Evolutionary conservation across 768 basidiomycete genomes (phyloP), one percentile per base, ranked within the genome.

Genomic region (Dentipellis sp.): DNA sequence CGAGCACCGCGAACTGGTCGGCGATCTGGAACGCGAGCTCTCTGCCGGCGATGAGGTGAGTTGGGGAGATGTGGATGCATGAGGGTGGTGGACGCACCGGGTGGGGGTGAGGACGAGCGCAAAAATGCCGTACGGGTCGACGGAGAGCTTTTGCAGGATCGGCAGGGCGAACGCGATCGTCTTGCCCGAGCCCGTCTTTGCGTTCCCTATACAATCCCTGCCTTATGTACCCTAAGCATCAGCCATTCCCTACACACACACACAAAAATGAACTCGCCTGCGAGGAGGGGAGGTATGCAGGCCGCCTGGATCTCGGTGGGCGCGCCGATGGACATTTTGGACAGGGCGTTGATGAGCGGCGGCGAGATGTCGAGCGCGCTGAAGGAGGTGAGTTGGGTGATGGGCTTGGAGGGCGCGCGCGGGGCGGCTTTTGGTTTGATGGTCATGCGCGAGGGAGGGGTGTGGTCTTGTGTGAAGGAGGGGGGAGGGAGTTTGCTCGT

Each of bases 181-280:
- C 73, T 99, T 99, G 64, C 95, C 95, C 1, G 91, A 94, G 53
- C 97, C 97, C 0, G 97, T 99, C 72, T 97, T 94, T 1, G 97
- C 94, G 60, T 95, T 94, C 10, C 97, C 97, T 57, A 99, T 91
- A 68, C 94, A 97, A 69, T 99, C 95, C 66, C 86, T 81, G 39
- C 95, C 95, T 92, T 70, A 35, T 59, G 53, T 51, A 35, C 46
- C 21, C 38, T 14, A 19, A 17, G 42, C 56, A 47, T 70, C 64
- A 68, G 56, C 23, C 50, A 23, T 37, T 10, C 2, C 10, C n/a
- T 12, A 14, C 38, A 10, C 39, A 1, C 16, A 1, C 1, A 52
- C 3, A 19, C 21, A 22, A 39, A 5, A n/a, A 16, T 29, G 54
- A 61, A 64, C 78, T 72, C 64, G 84, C 91, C 91, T 73, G 78